Base-by-base conservation (phyloP, 805 yeast genomes). In the Ogataea pignaliae region DNA sequence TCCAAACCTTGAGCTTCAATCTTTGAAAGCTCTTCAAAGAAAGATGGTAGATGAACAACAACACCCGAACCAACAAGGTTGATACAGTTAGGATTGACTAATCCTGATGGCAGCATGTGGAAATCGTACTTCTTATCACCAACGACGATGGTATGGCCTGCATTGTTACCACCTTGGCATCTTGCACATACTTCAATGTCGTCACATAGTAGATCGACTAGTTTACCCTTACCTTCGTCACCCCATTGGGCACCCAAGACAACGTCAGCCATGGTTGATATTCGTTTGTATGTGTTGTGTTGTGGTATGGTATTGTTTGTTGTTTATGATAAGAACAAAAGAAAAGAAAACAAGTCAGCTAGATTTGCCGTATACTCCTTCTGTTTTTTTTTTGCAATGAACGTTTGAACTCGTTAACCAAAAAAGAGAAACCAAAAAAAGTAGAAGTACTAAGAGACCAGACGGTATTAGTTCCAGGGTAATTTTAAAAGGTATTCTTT, bases 201-300 rank as follows among this genome's bases (percentile, higher is more conserved):
- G 60, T 91, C 98, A 69, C 98, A 95, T 41, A 93, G 76, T 44
- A 93, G 73, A 65, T 93, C 99, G 40, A 93, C 99, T 46, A 93
- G 78, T 69, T 93, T 93, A 46, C 99, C 99, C 66, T 93, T 93
- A 64, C 99, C 99, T 79, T 93, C 99, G 64, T 93, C 99, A 53
- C 99, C 99, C 99, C 99, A 93, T 71, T 93, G 99, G 69, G 98
- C 74, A 47, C 99, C 99, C 60, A 93, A 76, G 43, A 93, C 99
- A 53, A 93, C 98, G 72, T 84, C 85, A 65, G 87, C 84, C 90
- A 83, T 83, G 33, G 32, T 46, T 30, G n/a, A n/a, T n/a, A n/a
- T n/a, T n/a, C n/a, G n/a, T n/a, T n/a, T n/a, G n/a, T n/a, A n/a
- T 15, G 21, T 9, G 17, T 13, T 36, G 38, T 14, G 9, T 15